Evolutionary conservation across 192 early-diverging fungal genomes (phyloP).

Genomic region (Polychytrium aggregatum): DNA sequence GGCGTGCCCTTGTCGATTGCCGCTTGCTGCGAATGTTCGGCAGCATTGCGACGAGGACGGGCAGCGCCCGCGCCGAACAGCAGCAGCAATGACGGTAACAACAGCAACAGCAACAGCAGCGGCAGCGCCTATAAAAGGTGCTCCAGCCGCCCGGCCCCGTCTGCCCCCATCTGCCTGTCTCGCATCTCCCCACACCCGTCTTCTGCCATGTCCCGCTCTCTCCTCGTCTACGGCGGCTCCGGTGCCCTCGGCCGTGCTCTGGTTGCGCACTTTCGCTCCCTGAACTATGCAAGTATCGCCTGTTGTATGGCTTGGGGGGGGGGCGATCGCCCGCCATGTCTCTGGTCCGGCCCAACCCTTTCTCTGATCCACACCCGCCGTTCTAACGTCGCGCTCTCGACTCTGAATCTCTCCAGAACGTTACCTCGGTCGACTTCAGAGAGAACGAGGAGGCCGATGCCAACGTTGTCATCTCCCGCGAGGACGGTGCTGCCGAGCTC

Average conservation of each 20-base stretch:
- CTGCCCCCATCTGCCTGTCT: no score
- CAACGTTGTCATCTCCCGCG: constrained; percentile 53
- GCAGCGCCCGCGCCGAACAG: no score
- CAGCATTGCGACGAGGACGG: no score
- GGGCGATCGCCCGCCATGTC: background rate
- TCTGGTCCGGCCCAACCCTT: background rate
- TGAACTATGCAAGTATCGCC: constrained; percentile 51
- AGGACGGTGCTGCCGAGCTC: constrained; percentile 25
- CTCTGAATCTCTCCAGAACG: constrained; percentile 30
- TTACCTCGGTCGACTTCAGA: constrained; percentile 67
- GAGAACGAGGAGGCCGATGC: constrained; percentile 60
- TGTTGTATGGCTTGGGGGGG: background rate
- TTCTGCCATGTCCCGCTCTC: constrained; percentile 19
- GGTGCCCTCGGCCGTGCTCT: constrained; percentile 77
- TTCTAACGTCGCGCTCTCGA: background rate
- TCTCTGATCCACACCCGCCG: background rate
- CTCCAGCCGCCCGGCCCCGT: no score
- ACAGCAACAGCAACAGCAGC: no score
- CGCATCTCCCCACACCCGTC: no score
- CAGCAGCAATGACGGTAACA: no score
- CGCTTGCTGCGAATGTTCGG: no score
- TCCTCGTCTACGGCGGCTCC: constrained; percentile 81
- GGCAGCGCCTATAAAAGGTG: no score
- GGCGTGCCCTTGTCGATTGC: no score
- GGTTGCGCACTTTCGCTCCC: constrained; percentile 57